Percentiles rank a stretch among this genome's conserved stretches.
These are phyloP conservation scores for Ogataea dorogensis DNA, from an alignment of 805 yeast genomes.

Conservation along the genomic window DNA sequence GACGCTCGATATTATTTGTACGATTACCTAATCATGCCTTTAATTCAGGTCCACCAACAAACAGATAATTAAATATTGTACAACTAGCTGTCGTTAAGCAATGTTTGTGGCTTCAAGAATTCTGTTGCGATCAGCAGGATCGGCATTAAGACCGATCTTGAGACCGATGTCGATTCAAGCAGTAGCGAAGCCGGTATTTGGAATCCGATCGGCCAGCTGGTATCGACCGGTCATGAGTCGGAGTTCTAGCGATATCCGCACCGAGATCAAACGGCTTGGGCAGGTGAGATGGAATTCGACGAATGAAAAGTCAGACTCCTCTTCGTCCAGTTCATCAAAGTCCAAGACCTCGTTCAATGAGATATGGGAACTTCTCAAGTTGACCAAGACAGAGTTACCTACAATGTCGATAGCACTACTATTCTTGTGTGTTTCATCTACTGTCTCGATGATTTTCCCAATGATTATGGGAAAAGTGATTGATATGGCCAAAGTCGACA, in stretches of 20 bases:
- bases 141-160: neutral
- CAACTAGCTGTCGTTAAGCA: no score
- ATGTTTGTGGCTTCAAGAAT: neutral
- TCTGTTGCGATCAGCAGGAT: conserved; percentile 2
- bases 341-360: conserved; percentile 35
- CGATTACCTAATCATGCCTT: no score
- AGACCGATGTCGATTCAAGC: neutral
- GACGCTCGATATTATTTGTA: no score
- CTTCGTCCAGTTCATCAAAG: no score
- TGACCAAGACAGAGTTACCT: conserved; percentile 57
- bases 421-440: conserved; percentile 66
- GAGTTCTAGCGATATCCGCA: neutral
- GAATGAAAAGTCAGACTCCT: no score
- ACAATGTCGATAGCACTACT: conserved; percentile 60
- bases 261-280: no score
- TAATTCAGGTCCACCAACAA: neutral
- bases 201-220: no score
- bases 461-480: conserved; percentile 80
- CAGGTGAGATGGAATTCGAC: no score
- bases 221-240: neutral
- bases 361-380: conserved; percentile 45
- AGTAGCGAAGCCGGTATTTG: no score
- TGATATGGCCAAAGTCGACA: conserved; percentile 54
- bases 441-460: conserved; percentile 80
- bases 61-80: neutral